Conservation (phyloP, 495 filamentous ascomycete genomes). For the Hypomontagnella submonticulosa region DNA sequence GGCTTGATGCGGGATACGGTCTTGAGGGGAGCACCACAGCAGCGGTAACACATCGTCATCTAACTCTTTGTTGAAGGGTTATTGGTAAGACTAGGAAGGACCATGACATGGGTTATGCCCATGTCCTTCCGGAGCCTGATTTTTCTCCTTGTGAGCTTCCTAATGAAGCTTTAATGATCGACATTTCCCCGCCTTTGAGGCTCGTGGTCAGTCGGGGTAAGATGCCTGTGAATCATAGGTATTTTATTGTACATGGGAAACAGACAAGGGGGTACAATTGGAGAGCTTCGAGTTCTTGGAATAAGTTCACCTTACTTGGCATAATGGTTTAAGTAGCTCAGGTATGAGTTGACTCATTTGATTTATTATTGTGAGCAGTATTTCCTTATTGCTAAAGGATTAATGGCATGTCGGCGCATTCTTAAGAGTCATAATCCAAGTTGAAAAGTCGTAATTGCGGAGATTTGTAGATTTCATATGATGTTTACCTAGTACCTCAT, state of each 20-base stretch:
- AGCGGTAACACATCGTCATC: conserved; percentile 25
- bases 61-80: conserved; percentile 16
- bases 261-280: neutral
- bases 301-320: no score
- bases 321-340: no score
- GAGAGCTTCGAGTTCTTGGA: neutral
- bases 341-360: neutral
- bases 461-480: neutral
- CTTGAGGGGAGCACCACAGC: conserved; percentile 27
- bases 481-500: no score
- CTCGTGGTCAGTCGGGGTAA: conserved; percentile 31
- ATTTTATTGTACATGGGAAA: conserved; percentile 16
- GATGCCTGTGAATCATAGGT: conserved; percentile 10
- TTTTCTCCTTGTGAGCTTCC: conserved; percentile 35
- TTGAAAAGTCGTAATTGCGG: conserved; percentile 7
- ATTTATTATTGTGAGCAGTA: neutral
- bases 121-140: conserved; percentile 19
- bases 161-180: conserved; percentile 32
- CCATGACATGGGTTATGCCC: neutral
- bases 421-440: neutral
- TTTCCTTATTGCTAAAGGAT: neutral
- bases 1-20: conserved; percentile 26
- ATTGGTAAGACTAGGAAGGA: conserved; percentile 25
- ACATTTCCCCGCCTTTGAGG: conserved; percentile 40
- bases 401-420: conserved; percentile 15